phyloP scores from a whole-genome alignment of 805 yeast genomes.

The Metschnikowia anglica region DNA sequence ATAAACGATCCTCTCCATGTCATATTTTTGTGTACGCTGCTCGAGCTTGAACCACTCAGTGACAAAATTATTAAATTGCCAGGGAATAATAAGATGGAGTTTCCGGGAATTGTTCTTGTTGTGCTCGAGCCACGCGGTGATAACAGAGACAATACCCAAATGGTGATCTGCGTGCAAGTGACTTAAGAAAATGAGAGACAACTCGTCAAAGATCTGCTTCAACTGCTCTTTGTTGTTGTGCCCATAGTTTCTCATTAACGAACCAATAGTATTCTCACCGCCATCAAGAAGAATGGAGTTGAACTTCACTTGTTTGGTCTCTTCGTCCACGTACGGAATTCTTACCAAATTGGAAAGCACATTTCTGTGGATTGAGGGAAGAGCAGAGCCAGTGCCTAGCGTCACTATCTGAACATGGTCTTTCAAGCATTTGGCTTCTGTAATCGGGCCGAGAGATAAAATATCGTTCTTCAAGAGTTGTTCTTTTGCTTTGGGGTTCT shows the following conservation, averaged over 20 bases:
- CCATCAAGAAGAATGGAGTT: slow-evolving; percentile 74
- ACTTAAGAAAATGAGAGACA: slow-evolving; percentile 67
- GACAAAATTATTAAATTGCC: slow-evolving; percentile 66
- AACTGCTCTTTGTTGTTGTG: slow-evolving; percentile 39
- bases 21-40: slow-evolving; percentile 25
- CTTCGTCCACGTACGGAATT: slow-evolving; percentile 48
- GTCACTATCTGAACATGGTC: slow-evolving; percentile 69
- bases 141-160: slow-evolving; percentile 71
- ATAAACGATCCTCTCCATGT: slow-evolving; percentile 46
- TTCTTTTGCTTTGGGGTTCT: slow-evolving; percentile 14
- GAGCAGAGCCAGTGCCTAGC: slow-evolving; percentile 90
- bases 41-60: slow-evolving; percentile 65
- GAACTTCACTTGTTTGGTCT: slow-evolving; percentile 24
- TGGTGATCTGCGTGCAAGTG: slow-evolving; percentile 98
- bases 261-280: slow-evolving; percentile 90
- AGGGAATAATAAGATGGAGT: slow-evolving; percentile 69
- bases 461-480: slow-evolving; percentile 22
- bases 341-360: slow-evolving; percentile 80
- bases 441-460: slow-evolving; percentile 21
- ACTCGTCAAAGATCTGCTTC: slow-evolving; percentile 51
- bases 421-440: slow-evolving; percentile 26
- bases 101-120: slow-evolving; percentile 31
- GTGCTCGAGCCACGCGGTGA: slow-evolving; percentile 63
- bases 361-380: slow-evolving; percentile 82
- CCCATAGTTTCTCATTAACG: slow-evolving; percentile 62